Conservation (phyloP, 2,329 filamentous ascomycete genomes). For the Sporothrix inflata region DNA sequence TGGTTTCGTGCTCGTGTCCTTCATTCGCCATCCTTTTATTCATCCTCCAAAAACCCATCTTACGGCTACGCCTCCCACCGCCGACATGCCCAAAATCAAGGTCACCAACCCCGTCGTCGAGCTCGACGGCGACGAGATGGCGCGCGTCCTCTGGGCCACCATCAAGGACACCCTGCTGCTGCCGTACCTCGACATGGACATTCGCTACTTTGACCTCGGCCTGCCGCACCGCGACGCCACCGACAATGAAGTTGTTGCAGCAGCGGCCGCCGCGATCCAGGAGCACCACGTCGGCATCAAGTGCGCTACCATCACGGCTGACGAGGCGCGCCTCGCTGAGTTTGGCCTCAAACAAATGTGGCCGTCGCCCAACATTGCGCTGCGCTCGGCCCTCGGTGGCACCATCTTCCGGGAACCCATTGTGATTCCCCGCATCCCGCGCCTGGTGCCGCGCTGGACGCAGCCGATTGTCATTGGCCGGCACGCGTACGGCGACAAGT, state of each 20-base stretch:
- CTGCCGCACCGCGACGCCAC: conserved; percentile 94
- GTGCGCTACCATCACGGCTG: conserved; percentile 98
- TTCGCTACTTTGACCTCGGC: conserved; percentile 97
- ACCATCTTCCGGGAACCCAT: conserved; percentile 99
- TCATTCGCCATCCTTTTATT: too few species aligned
- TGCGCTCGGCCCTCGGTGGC: conserved; percentile 75
- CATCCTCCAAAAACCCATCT: neutral
- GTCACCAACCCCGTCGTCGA: conserved; percentile 99
- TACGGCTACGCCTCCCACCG: neutral
- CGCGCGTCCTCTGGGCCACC: conserved; percentile 95
- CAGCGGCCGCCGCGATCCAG: conserved; percentile 96
- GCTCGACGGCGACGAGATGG: conserved; percentile 95
- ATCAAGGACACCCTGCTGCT: conserved; percentile 99
- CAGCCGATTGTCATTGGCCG: conserved; percentile 98
- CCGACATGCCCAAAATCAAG: conserved; percentile 74
- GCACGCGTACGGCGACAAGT: conserved; percentile 98
- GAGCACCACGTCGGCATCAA: conserved; percentile 99
- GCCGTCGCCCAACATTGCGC: conserved; percentile 94
- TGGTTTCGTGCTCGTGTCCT: too few species aligned
- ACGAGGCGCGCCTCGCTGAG: conserved; percentile 93
- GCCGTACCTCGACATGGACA: conserved; percentile 93
- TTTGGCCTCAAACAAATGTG: conserved; percentile 99
- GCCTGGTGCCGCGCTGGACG: conserved; percentile 95
- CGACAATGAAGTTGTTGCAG: conserved; percentile 91
- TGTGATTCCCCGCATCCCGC: conserved; percentile 88